Percentiles rank a stretch among this genome's conserved stretches.
Evolutionary conservation across 495 filamentous ascomycete species (phyloP).

Genomic region (Letharia columbiana): DNA sequence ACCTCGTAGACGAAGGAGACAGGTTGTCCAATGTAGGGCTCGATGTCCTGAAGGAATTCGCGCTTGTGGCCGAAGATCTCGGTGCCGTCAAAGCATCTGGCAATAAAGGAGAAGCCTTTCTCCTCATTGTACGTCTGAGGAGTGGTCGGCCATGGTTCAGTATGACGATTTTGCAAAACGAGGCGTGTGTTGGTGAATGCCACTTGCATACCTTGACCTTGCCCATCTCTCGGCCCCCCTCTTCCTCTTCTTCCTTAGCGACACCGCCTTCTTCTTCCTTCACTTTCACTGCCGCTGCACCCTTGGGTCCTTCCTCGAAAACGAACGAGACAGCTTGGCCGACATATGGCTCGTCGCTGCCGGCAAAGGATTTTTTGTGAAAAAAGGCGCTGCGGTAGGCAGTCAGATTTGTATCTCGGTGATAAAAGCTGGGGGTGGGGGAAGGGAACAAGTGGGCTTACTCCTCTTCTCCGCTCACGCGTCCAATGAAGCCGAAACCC

Average conservation of each 20-base stretch:
- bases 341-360: conserved; percentile 4
- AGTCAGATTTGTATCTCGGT: neutral
- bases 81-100: neutral
- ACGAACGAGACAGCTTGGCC: conserved; percentile 18
- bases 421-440: neutral
- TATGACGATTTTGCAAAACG: neutral
- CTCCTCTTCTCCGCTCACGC: conserved; percentile 6
- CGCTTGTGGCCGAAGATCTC: conserved; percentile 16
- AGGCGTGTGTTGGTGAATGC: neutral
- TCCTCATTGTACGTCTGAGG: conserved; percentile 9
- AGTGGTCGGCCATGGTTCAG: neutral
- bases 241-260: conserved; percentile 4
- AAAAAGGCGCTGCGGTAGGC: conserved; percentile 6
- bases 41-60: conserved; percentile 11
- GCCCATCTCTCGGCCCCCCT: conserved; percentile 14
- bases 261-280: conserved; percentile 12
- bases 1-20: conserved; percentile 13
- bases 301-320: conserved; percentile 15
- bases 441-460: neutral
- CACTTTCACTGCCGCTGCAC: conserved; percentile 13
- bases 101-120: conserved; percentile 17
- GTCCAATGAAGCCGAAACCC: conserved; percentile 18
- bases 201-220: conserved; percentile 11
- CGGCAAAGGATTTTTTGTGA: conserved; percentile 13
- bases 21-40: conserved; percentile 14